Conservation (phyloP, 2,329 filamentous ascomycete species). For the Chalaropsis ovoidea region DNA sequence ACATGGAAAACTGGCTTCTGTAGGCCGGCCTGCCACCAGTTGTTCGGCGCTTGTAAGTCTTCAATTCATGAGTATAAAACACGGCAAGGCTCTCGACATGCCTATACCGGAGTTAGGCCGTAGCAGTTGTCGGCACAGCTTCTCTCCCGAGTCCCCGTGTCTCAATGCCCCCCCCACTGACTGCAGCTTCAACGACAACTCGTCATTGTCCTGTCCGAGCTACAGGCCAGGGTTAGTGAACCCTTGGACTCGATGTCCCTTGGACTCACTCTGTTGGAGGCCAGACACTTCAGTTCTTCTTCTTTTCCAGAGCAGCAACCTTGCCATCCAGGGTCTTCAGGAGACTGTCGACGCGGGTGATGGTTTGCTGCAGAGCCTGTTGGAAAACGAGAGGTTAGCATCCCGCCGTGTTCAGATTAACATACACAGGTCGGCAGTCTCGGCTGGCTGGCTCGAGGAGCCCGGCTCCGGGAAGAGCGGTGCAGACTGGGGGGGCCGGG, state of each 20-base stretch:
- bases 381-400: conserved; percentile 27
- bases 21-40: neutral
- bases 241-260: neutral
- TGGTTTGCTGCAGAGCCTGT: conserved; percentile 68
- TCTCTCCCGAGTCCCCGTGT: neutral
- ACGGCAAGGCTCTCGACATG: conserved; percentile 14
- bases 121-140: neutral
- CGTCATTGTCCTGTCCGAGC: neutral
- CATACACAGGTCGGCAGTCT: neutral
- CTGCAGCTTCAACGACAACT: neutral
- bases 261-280: neutral
- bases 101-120: neutral
- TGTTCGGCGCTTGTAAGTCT: neutral
- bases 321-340: conserved; percentile 67
- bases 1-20: neutral
- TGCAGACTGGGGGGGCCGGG: neutral
- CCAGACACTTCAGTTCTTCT: conserved; percentile 45
- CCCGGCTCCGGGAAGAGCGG: neutral
- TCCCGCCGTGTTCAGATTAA: neutral
- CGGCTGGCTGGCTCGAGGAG: neutral
- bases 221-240: neutral
- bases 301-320: conserved; percentile 52
- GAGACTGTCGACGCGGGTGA: conserved; percentile 68
- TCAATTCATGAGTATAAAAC: conserved; percentile 5
- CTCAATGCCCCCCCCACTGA: neutral